Base-by-base conservation (phyloP, 208 protist genomes). In the Trypanosoma congolense region DNA sequence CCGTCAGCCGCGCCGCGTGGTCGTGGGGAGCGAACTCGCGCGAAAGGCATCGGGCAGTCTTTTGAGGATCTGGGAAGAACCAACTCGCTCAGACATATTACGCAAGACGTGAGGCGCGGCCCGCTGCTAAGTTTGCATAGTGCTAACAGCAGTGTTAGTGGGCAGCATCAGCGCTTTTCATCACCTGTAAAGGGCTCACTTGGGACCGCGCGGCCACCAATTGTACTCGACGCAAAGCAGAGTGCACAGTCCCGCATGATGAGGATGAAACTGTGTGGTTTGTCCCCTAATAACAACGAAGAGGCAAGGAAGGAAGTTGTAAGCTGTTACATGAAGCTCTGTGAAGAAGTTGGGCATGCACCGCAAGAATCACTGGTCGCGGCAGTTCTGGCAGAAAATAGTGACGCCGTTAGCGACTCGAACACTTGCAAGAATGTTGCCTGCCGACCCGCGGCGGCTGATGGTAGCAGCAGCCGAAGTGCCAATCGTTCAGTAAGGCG, bases 281-380 rank as follows among this genome's bases (percentile, higher is more conserved):
- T 16, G 14, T 9, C 44, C 3, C 21, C 25, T 19, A 2, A 2
- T 9, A 19, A 19, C n/a, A 43, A 47, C 26, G 47, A 26, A 28
- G 25, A 41, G 0, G 56, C 65, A 38, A 42, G 67, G 40, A 63
- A 63, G 9, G 80, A 82, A 42, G 53, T 70, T 16, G 49, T 77
- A 18, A 54, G 65, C 38, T 36, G 45, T 8, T 93, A 90, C 54
- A 51, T 77, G 18, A 48, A 54, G 29, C 49, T 86, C 9, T 93
- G 80, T 50, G 51, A 56, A 19, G 72, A 77, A 25, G 30, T 88
- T 24, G 72, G 72, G 16, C 77, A 89, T 60, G 36, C 56, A 56
- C 81, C 86, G n/a, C 68, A 80, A 35, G 51, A 60, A 28, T 61
- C 80, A 10, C 90, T 81, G 86, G 67, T 89, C 25, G 43, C 36